Evolutionary conservation across 306 rosid genomes (phyloP).

Genomic region (Pterocarpus macrocarpus): DNA sequence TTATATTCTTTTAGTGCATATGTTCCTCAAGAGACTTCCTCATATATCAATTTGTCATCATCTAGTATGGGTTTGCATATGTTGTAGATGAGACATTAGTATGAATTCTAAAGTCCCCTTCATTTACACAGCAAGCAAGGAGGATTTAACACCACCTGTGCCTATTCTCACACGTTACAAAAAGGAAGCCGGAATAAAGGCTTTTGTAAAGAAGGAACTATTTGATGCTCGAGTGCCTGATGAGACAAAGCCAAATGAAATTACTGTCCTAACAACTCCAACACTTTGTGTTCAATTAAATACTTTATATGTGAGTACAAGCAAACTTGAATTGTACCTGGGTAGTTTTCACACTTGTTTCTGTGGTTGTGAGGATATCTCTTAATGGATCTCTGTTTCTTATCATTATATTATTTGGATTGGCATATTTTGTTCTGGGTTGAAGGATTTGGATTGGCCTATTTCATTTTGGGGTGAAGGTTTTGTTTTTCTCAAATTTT

Average conservation of each 20-base stretch:
- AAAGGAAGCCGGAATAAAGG: slow-evolving; percentile 94
- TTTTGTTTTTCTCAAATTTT: slow-evolving; percentile 33
- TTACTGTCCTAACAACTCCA: slow-evolving; percentile 76
- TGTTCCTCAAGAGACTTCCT: background rate
- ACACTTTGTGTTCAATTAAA: slow-evolving; percentile 92
- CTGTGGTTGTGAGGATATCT: background rate
- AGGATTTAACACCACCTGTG: slow-evolving; percentile 88
- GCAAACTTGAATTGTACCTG: slow-evolving; percentile 34
- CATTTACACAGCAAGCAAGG: slow-evolving; percentile 82
- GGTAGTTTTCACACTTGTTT: slow-evolving; percentile 27
- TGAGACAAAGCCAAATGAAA: slow-evolving; percentile 79
- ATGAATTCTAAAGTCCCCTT: slow-evolving; percentile 44
- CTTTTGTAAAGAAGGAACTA: slow-evolving; percentile 95
- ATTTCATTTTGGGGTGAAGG: background rate
- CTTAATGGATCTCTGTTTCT: background rate
- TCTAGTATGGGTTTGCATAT: slow-evolving; percentile 38
- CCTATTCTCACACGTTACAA: slow-evolving; percentile 92
- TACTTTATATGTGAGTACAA: slow-evolving; percentile 86
- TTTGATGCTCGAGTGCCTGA: slow-evolving; percentile 89
- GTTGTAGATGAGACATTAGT: slow-evolving; percentile 26
- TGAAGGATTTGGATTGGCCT: background rate
- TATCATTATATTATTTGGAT: background rate
- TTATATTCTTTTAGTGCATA: slow-evolving; percentile 20
- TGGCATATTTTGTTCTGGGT: background rate
- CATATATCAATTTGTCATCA: slow-evolving; percentile 16